Base-by-base conservation (phyloP, 352 stramenopile species). In the Globisporangium barbulae region DNA sequence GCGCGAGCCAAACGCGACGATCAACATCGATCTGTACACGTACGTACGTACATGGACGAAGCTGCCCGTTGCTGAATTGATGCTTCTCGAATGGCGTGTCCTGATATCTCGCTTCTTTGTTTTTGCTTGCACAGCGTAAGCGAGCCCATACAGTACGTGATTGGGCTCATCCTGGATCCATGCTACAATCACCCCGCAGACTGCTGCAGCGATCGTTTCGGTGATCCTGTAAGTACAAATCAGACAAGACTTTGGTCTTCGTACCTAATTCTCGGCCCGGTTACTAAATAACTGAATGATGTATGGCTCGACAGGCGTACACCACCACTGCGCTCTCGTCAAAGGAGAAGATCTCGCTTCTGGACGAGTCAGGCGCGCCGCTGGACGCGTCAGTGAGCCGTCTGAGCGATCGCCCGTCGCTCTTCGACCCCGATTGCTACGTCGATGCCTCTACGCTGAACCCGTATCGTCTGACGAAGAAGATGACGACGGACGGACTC, bases 141-240 rank as follows among this genome's bases (percentile, higher is more conserved):
- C 12, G 63, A 76, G 41, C 81, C 83, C 15, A 85, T 78, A 15
- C 65, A 90, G 30, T 96, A 89, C 35, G 70, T 81, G 33, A 93
- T 96, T 39, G 86, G 88, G 5, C 61, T 96, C n/a, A 66, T 96
- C 41, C 30, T 96, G 41, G 83, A 96, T 64, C 88, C 88, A n/a
- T 96, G 88, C 52, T 75, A 77, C 4, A 62, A 79, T 39, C 83
- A 73, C 10, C 50, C 66, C 1, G 53, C 67, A 28, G 79, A 92
- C 63, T 96, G 88, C 68, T 96, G 88, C 59, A 74, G 73, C 13
- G 83, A 94, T 67, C 80, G 77, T 10, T 96, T 94, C 48, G 88
- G 88, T 39, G 83, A 93, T 58, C 85, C 88, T 2, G 84, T 88
- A 28, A 50, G 58, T n/a, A 57, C 9, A 39, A 22, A 10, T 35